phyloP scores from a whole-genome alignment of 306 rosid genomes.

The Abrus precatorius region DNA sequence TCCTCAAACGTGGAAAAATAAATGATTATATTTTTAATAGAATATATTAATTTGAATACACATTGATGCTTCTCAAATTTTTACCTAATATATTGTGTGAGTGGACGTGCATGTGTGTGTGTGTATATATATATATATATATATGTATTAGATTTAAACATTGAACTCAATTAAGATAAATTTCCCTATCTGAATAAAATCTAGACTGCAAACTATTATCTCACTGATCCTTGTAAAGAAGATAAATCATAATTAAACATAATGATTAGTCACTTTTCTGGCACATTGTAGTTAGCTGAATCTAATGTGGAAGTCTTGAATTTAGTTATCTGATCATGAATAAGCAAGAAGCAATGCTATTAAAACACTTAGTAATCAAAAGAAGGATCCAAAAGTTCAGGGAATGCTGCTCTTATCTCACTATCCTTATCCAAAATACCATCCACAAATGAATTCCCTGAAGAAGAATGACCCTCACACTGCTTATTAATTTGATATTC shows the following conservation, averaged over 20 bases:
- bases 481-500: slow-evolving; percentile 46
- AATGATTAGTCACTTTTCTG: background rate
- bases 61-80: no score
- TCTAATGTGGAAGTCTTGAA: slow-evolving; percentile 2
- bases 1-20: no score
- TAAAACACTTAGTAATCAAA: slow-evolving; percentile 59
- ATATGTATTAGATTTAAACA: background rate
- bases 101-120: no score
- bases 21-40: no score
- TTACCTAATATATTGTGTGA: no score
- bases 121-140: no score
- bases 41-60: no score
- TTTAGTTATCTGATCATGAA: slow-evolving; percentile 2
- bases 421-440: slow-evolving; percentile 76
- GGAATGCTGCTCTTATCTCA: slow-evolving; percentile 78
- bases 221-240: background rate
- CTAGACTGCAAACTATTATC: background rate
- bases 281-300: background rate
- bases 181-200: background rate
- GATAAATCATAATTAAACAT: slow-evolving; percentile 21
- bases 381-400: slow-evolving; percentile 73
- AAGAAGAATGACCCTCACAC: slow-evolving; percentile 53
- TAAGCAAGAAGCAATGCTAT: background rate
- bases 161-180: background rate
- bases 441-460: slow-evolving; percentile 76